phyloP scores from a whole-genome alignment of 202 grass and related monocot species.

The Eragrostis tef region DNA sequence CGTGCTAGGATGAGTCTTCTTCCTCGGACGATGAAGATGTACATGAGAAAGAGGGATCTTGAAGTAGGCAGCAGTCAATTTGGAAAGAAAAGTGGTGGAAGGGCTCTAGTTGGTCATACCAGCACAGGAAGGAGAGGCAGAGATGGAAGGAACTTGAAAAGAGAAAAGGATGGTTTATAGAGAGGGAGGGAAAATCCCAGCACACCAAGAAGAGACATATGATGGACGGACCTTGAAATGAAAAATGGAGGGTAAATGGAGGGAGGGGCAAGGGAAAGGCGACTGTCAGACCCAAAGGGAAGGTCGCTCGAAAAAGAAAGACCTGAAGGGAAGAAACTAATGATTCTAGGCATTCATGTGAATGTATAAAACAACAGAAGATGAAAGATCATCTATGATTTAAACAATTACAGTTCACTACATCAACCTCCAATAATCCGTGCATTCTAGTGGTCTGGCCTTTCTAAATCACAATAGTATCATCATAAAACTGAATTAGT shows the following conservation, averaged over 20 bases:
- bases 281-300: not conserved
- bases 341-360: not conserved
- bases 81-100: not conserved
- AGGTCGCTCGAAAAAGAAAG: no score
- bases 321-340: not conserved
- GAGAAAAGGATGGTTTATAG: not conserved
- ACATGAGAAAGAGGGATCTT: not conserved
- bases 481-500: slow-evolving; percentile 4
- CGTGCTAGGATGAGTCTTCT: not conserved
- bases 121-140: not conserved
- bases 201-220: not conserved
- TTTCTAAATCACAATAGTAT: not conserved
- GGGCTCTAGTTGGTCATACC: not conserved
- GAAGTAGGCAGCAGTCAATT: not conserved
- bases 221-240: not conserved
- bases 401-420: not conserved
- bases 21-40: not conserved
- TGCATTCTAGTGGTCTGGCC: not conserved
- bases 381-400: no score
- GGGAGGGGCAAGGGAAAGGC: not conserved
- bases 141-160: not conserved
- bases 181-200: not conserved
- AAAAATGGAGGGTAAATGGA: not conserved
- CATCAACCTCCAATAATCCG: not conserved
- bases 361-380: no score